Base-by-base conservation (phyloP, 805 yeast genomes). In the Pichia kluyveri region DNA sequence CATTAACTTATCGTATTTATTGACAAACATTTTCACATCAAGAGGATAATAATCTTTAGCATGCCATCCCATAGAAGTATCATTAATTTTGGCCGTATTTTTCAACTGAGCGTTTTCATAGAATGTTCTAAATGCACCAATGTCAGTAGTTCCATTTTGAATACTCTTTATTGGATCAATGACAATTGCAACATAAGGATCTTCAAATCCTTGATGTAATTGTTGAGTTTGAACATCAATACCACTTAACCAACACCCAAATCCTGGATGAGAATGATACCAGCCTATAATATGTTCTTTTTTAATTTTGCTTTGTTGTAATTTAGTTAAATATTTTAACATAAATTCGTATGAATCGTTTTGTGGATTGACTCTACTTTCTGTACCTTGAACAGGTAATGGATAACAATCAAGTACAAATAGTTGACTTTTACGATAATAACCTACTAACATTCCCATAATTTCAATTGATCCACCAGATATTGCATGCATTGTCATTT, bases 241-340 rank as follows among this genome's bases (percentile, higher is more conserved):
- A 5, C 93, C 95, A 47, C 93, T 82, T 41, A 91, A 66, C 96
- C 97, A 91, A 63, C 97, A 90, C 17, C 96, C 97, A 63, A 89
- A 91, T 0, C 96, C 96, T 0, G 99, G 99, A 64, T 91, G 99
- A 6, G 91, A 88, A 65, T 73, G 98, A 66, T 93, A 91, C 99
- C 99, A 91, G 10, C 99, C 99, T 15, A 93, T 86, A 23, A 91
- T 84, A 55, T 85, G 76, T 52, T 85, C 83, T n/a, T 61, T 51
- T n/a, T 76, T 63, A 1, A 77, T 78, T 8, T 42, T 36, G 18
- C 73, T 68, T 27, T 68, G 52, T 58, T 77, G 76, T 52, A 77
- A 62, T 40, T 73, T 69, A 47, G 82, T 82, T 45, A 86, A 68
- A 63, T 86, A 89, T 51, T 80, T 82, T 1, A 90, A 93, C 96